Evolutionary conservation across 192 early-diverging fungal genomes (phyloP).

Genomic region (Backusella westeae): DNA sequence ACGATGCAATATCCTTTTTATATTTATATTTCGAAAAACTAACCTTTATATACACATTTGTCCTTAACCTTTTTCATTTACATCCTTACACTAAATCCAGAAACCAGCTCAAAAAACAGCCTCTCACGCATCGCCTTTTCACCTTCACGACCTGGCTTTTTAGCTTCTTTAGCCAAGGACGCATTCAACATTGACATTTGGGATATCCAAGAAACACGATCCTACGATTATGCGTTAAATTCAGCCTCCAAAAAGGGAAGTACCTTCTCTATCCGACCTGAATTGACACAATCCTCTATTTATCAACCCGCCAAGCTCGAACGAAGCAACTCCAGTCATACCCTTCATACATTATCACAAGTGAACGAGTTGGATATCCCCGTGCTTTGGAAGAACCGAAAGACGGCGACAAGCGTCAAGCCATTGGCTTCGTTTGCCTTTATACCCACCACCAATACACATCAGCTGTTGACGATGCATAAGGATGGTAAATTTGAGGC

Average conservation of each 20-base stretch:
- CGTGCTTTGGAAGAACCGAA: conserved; percentile 34
- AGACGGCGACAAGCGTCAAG: not conserved
- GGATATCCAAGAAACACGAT: conserved; percentile 63
- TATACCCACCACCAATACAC: conserved; percentile 3
- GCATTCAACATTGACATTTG: conserved; percentile 54
- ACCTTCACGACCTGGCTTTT: conserved; percentile 50
- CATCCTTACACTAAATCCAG: conserved; percentile 19
- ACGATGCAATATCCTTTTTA: conserved; percentile 57
- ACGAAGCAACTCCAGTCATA: not conserved
- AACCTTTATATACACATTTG: not conserved
- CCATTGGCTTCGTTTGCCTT: not conserved
- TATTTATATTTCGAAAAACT: not conserved
- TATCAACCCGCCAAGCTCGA: not conserved
- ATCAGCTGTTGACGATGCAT: conserved; percentile 50
- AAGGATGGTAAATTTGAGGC: conserved; percentile 54
- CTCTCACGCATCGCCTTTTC: conserved; percentile 62
- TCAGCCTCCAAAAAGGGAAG: conserved; percentile 2
- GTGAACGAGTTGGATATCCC: conserved; percentile 36
- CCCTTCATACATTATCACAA: not conserved
- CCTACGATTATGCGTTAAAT: conserved; percentile 4
- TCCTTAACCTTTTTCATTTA: not conserved
- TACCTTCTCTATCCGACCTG: not conserved
- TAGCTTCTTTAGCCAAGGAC: conserved; percentile 60
- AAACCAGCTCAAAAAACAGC: conserved; percentile 10
- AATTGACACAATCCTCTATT: not conserved